Percentiles rank a stretch among this genome's conserved stretches.
phyloP scores from a whole-genome alignment of 2,329 filamentous ascomycete species.

The Fusarium sororula region DNA sequence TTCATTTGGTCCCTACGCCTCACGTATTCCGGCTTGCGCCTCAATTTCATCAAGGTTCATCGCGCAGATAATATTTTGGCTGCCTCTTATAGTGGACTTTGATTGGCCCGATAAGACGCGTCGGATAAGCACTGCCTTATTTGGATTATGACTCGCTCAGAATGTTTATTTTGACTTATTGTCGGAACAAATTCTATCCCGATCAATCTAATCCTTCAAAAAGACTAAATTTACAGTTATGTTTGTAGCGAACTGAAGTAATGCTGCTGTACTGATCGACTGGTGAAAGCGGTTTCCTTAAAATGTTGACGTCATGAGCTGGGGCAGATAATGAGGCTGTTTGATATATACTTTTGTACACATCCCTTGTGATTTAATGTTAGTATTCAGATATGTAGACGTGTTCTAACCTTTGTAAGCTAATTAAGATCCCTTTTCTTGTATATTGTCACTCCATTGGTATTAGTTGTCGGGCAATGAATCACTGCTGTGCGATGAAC shows the following conservation, averaged over 20 bases:
- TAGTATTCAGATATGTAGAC: too few species aligned
- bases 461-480: fast-evolving
- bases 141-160: not conserved
- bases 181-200: fast-evolving
- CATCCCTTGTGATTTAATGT: too few species aligned
- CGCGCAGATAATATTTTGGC: not conserved
- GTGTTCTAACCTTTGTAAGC: fast-evolving
- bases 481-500: fast-evolving
- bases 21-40: not conserved
- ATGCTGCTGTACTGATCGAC: too few species aligned
- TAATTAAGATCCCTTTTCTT: fast-evolving
- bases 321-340: too few species aligned
- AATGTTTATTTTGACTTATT: not conserved
- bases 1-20: not conserved
- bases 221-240: fast-evolving
- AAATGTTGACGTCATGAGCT: too few species aligned
- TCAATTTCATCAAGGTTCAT: not conserved
- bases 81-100: fast-evolving
- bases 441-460: fast-evolving
- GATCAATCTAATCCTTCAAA: fast-evolving
- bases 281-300: too few species aligned
- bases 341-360: too few species aligned
- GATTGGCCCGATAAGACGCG: not conserved
- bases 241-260: fast-evolving
- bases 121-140: not conserved